Evolutionary conservation across 208 protist genomes (phyloP).

Genomic region (Crithidia bombi): DNA sequence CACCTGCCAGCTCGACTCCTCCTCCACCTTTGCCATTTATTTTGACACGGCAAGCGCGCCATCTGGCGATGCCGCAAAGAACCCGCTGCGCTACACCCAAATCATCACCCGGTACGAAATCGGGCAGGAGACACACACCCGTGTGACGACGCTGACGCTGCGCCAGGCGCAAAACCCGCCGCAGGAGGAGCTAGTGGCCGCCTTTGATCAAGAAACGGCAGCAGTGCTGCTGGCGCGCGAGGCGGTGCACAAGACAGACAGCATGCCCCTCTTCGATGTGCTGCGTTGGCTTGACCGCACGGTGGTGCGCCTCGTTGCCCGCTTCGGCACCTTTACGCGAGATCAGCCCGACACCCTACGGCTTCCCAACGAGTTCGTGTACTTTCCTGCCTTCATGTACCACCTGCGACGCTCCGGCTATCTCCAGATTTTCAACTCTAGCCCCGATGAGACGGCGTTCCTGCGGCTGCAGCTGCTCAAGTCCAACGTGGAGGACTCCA

Average conservation of each 20-base stretch:
- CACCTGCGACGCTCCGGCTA: constrained; percentile 98
- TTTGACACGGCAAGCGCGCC: constrained; percentile 94
- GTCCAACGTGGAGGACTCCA: constrained; percentile 93
- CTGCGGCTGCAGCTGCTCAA: constrained; percentile 96
- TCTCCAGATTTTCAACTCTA: constrained; percentile 97
- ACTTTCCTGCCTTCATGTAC: constrained; percentile 99
- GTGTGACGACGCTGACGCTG: constrained; percentile 89
- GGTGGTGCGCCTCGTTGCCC: constrained; percentile 97
- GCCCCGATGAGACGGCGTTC: constrained; percentile 98
- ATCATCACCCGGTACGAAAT: constrained; percentile 97
- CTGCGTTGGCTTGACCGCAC: constrained; percentile 98
- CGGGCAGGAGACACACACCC: constrained; percentile 71
- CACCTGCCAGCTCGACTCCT: constrained; percentile 93
- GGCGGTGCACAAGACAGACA: constrained; percentile 96
- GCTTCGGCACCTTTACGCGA: constrained; percentile 94
- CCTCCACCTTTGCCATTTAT: constrained; percentile 96
- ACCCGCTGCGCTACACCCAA: constrained; percentile 85
- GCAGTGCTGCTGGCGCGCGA: constrained; percentile 97
- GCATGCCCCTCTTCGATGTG: constrained; percentile 96
- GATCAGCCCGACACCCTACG: constrained; percentile 92
- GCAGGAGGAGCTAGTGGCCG: constrained; percentile 65
- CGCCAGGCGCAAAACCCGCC: constrained; percentile 52
- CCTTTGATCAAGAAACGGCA: constrained; percentile 98
- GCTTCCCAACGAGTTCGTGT: constrained; percentile 92
- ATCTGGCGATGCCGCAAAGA: constrained; percentile 30